A percentile compares a stretch with the other conserved stretches of the same genome.
Conservation (phyloP, 108 stramenopile species). For the Skeletonema costatum region DNA sequence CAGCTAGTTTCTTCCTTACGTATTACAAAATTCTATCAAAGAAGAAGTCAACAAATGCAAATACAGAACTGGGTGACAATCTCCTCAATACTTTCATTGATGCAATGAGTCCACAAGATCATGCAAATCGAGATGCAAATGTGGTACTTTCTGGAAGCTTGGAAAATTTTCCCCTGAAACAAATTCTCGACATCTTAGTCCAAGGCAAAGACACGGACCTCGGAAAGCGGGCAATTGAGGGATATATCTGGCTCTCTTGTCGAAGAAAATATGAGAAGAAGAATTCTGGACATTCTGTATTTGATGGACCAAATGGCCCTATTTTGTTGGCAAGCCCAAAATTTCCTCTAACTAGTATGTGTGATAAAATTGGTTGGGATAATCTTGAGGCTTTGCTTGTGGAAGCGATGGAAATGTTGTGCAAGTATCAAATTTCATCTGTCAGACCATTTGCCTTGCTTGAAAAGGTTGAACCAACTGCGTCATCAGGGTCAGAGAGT, state of each 20-base stretch:
- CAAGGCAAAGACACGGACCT: neutral
- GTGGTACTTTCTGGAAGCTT: neutral
- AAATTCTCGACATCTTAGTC: neutral
- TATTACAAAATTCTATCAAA: neutral
- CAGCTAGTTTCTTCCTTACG: neutral
- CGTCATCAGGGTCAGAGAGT: neutral
- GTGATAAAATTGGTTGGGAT: slow-evolving; percentile 1
- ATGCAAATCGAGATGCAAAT: neutral
- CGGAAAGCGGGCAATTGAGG: neutral
- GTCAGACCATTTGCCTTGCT: neutral
- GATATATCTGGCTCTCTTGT: slow-evolving; percentile 1
- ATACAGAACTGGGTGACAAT: neutral
- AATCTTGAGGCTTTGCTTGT: slow-evolving; percentile 1
- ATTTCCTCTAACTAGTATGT: neutral
- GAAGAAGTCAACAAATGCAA: neutral
- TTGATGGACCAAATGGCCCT: neutral
- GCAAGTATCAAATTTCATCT: neutral
- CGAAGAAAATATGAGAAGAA: neutral
- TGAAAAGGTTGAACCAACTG: neutral
- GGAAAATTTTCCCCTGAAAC: neutral
- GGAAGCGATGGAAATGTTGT: neutral
- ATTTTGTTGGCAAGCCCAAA: neutral
- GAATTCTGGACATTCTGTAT: neutral
- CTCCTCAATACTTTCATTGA: neutral
- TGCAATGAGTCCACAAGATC: neutral